Percentiles rank a stretch among this genome's conserved stretches.
Conservation (phyloP, 2,329 filamentous ascomycete species). For the Neonectria faginata region DNA sequence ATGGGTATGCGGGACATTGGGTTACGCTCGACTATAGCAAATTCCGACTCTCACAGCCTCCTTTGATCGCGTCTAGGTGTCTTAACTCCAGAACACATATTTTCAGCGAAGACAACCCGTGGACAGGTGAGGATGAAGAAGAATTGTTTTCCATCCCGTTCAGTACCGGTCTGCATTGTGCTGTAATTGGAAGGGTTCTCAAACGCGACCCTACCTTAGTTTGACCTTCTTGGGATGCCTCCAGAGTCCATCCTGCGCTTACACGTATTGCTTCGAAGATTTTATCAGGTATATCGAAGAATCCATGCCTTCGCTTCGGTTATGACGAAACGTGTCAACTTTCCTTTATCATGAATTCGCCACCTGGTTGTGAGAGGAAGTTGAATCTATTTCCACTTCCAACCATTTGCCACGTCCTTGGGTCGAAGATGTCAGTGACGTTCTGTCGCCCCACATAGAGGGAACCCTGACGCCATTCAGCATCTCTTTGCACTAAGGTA, state of each 20-base stretch:
- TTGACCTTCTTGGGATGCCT: background rate
- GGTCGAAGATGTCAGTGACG: background rate
- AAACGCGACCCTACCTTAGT: background rate
- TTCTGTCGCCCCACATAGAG: background rate
- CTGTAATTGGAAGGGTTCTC: background rate
- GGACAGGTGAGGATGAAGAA: no score
- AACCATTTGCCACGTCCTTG: background rate
- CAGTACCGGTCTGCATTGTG: background rate
- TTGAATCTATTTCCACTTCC: background rate
- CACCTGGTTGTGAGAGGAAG: background rate
- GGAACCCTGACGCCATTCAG: background rate
- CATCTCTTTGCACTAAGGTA: no score
- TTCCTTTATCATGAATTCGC: background rate
- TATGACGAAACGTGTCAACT: background rate
- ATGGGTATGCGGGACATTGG: background rate
- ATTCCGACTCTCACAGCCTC: background rate
- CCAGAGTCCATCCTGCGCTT: background rate
- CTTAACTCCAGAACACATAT: background rate
- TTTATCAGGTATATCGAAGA: background rate
- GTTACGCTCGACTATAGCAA: background rate
- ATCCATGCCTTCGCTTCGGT: background rate
- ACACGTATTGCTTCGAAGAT: background rate
- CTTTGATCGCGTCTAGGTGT: background rate
- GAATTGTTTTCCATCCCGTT: background rate
- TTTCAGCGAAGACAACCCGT: no score